These are phyloP conservation scores for Lachnellula arida DNA, from an alignment of 2,329 filamentous ascomycete genomes.

Conservation along the genomic window DNA sequence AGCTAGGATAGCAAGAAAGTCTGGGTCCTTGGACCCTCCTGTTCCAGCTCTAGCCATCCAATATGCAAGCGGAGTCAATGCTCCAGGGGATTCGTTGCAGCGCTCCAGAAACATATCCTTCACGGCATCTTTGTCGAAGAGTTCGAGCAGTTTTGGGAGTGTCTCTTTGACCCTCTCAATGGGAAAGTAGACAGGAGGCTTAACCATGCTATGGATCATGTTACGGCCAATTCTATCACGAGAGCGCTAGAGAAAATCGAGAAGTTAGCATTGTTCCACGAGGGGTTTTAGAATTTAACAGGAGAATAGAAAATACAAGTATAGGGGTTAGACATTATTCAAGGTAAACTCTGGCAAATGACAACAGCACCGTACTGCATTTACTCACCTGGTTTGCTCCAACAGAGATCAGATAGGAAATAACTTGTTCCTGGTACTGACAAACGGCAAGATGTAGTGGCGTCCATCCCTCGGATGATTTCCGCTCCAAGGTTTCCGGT, in stretches of 20 bases:
- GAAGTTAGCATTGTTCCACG: no score
- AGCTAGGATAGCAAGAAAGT: conserved; percentile 47
- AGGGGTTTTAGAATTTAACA: no score
- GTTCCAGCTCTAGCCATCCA: conserved; percentile 40
- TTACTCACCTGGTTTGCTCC: conserved; percentile 57
- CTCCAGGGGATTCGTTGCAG: conserved; percentile 44
- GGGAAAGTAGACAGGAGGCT: not conserved
- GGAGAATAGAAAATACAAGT: no score
- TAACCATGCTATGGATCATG: conserved; percentile 57
- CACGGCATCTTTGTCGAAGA: conserved; percentile 55
- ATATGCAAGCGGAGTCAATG: conserved; percentile 59
- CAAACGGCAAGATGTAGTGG: conserved; percentile 65
- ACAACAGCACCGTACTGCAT: no score
- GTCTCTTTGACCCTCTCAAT: conserved; percentile 21
- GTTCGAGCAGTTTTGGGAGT: conserved; percentile 46
- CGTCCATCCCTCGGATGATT: conserved; percentile 53
- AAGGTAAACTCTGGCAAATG: no score
- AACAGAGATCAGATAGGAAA: conserved; percentile 57
- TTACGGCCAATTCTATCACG: conserved; percentile 61
- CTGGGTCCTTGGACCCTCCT: conserved; percentile 27
- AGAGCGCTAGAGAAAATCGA: conserved; percentile 33
- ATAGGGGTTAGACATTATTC: no score
- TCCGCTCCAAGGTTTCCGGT: conserved; percentile 59
- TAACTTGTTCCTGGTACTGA: conserved; percentile 48
- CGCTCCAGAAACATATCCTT: conserved; percentile 55